Evolutionary conservation across 2,329 filamentous ascomycete species (phyloP), one percentile per base, ranked within the genome.

Genomic region (Talaromyces atroroseus): DNA sequence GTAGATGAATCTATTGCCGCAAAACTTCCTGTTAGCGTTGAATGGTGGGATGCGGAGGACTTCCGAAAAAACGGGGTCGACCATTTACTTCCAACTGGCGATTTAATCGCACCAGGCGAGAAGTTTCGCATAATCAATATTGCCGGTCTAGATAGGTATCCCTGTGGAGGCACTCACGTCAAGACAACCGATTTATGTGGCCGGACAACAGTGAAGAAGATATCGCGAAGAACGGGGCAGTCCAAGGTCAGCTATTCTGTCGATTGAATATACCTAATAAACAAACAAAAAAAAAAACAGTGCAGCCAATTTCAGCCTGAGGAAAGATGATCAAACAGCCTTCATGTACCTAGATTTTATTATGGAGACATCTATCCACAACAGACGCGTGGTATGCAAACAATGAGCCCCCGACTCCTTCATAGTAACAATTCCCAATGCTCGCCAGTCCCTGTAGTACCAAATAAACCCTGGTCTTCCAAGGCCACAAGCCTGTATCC

Each of bases 161-260:
- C 66, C 8, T 69, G 66, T 59, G 66, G 66, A 24, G 66, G 66
- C 18, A 69, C 66, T 23, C 65, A 68, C 63, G 63, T 70, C 12
- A 52, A 57, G 21, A 53, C 58, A 40, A 67, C 65, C 23, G 52
- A 60, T 16, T 16, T 60, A 36, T 63, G 63, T 16, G 66, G 67
- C n/a, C 38, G 58, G 3, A 59, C 68, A 51, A 59, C 57, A 14
- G 63, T 69, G 38, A 62, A 64, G 26, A 69, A 67, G 58, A 65
- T 69, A 26, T 63, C 62, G 38, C 61, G 67, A 21, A 61, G 65
- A n/a, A 66, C 67, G 60, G 65, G 65, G 2, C 53, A 66, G n/a
- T 67, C 60, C 53, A 63, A 63, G 38, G 59, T 69, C 12, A 64
- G 65, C 8, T 69, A 68, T 59, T 42, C 52, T 29, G n/a, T 54